phyloP scores from a whole-genome alignment of 2,329 filamentous ascomycete species.

The Septoria linicola region DNA sequence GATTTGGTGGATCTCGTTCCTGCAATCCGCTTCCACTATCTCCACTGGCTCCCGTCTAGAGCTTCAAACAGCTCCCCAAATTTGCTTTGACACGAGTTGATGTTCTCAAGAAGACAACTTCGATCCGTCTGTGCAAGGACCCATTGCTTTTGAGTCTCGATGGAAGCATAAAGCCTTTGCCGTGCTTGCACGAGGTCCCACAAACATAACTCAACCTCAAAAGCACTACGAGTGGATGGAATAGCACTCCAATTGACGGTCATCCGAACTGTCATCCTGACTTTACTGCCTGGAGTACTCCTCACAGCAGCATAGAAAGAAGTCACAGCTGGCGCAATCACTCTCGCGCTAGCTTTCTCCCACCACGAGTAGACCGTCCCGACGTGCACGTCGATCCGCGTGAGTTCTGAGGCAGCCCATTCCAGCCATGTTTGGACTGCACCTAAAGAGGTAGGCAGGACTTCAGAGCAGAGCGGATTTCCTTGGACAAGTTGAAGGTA shows the following conservation, averaged over 20 bases:
- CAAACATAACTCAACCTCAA: slow-evolving; percentile 3
- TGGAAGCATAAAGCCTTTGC: not conserved
- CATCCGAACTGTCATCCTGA: not conserved
- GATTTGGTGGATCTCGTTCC: too few species aligned
- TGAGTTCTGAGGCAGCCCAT: not conserved
- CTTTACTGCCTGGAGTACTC: not conserved
- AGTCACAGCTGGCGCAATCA: not conserved
- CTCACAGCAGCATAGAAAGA: not conserved
- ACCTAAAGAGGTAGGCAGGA: too few species aligned
- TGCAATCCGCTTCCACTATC: too few species aligned
- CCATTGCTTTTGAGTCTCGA: not conserved
- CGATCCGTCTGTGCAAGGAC: not conserved
- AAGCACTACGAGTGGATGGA: not conserved
- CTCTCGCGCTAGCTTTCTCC: slow-evolving; percentile 2
- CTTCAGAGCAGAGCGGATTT: not conserved
- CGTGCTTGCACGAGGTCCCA: slow-evolving; percentile 1
- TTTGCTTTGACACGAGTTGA: slow-evolving; percentile 4
- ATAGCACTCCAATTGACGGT: slow-evolving; percentile 1
- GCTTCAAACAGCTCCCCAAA: not conserved
- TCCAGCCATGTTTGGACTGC: slow-evolving; percentile 5
- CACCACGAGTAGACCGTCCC: slow-evolving; percentile 10
- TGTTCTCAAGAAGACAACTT: slow-evolving; percentile 4
- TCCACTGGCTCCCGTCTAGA: too few species aligned
- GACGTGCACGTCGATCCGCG: not conserved
- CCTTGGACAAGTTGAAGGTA: slow-evolving; percentile 1